Conservation (phyloP, 768 basidiomycete genomes). For the Pulveroboletus sp. region DNA sequence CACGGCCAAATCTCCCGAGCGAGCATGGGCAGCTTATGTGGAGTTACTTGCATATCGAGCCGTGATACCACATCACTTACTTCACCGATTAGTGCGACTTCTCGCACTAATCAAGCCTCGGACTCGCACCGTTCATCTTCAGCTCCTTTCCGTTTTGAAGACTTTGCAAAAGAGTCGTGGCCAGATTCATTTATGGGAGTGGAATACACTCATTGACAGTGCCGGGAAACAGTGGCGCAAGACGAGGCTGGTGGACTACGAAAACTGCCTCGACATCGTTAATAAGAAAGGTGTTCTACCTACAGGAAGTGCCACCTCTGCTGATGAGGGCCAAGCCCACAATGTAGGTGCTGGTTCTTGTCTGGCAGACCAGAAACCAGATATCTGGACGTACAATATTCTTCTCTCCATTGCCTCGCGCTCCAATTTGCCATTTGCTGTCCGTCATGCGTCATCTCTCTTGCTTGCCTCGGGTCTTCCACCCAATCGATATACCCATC, state of each 20-base stretch:
- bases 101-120: conserved; percentile 51
- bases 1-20: conserved; percentile 26
- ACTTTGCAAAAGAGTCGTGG: conserved; percentile 54
- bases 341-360: conserved; percentile 2
- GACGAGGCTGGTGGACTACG: conserved; percentile 53
- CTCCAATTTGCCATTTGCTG: conserved; percentile 36
- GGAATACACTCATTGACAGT: conserved; percentile 69
- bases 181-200: conserved; percentile 56
- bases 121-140: conserved; percentile 56
- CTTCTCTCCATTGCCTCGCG: conserved; percentile 61
- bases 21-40: conserved; percentile 44
- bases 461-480: conserved; percentile 48
- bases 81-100: conserved; percentile 59
- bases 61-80: conserved; percentile 36
- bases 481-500: conserved; percentile 60
- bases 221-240: conserved; percentile 64
- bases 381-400: conserved; percentile 66
- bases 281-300: conserved; percentile 49
- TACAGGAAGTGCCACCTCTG: neutral
- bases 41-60: conserved; percentile 25
- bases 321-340: conserved; percentile 6
- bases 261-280: conserved; percentile 54
- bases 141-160: conserved; percentile 63
- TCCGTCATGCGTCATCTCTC: conserved; percentile 52
- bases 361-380: conserved; percentile 37